Evolutionary conservation across 2,329 filamentous ascomycete species (phyloP).

Genomic region (Sporothrix phasma): DNA sequence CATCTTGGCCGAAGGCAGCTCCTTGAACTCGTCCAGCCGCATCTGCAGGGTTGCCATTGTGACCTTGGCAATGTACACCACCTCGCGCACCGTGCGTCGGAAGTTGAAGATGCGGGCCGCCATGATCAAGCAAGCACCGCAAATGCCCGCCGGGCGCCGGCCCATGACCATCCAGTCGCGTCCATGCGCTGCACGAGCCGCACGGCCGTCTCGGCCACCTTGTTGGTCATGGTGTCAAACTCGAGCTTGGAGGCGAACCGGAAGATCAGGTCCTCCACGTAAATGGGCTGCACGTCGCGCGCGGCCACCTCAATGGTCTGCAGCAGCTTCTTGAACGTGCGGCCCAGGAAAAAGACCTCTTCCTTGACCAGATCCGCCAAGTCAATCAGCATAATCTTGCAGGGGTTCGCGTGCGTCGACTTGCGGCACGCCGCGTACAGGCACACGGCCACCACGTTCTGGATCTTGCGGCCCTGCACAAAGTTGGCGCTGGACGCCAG

Average conservation of each 20-base stretch:
- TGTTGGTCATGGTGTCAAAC: constrained; percentile 70
- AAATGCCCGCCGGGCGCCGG: constrained; percentile 84
- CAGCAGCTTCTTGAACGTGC: constrained; percentile 74
- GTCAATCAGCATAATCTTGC: constrained; percentile 89
- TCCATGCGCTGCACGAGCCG: constrained; percentile 88
- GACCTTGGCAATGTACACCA: constrained; percentile 97
- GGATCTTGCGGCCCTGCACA: constrained; percentile 74
- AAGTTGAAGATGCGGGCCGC: constrained; percentile 98
- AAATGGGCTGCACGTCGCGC: constrained; percentile 52
- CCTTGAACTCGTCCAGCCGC: constrained; percentile 83
- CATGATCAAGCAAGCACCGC: constrained; percentile 86
- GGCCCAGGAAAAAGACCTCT: constrained; percentile 87
- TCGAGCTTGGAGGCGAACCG: constrained; percentile 88
- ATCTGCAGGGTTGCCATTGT: constrained; percentile 88
- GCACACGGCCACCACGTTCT: constrained; percentile 80
- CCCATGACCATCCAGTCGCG: constrained; percentile 95
- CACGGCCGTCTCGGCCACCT: constrained; percentile 80
- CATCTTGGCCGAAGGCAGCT: constrained; percentile 72
- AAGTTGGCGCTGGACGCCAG: constrained; percentile 66
- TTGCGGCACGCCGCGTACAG: constrained; percentile 82
- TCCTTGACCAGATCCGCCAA: constrained; percentile 73
- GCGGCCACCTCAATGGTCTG: constrained; percentile 53
- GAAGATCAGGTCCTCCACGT: constrained; percentile 82
- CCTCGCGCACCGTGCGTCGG: constrained; percentile 79
- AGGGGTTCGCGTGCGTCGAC: constrained; percentile 48